Percentiles rank a stretch among this genome's conserved stretches.
These are phyloP conservation scores for Mitragyna speciosa DNA, from an alignment of 257 asterid genomes.

Conservation along the genomic window DNA sequence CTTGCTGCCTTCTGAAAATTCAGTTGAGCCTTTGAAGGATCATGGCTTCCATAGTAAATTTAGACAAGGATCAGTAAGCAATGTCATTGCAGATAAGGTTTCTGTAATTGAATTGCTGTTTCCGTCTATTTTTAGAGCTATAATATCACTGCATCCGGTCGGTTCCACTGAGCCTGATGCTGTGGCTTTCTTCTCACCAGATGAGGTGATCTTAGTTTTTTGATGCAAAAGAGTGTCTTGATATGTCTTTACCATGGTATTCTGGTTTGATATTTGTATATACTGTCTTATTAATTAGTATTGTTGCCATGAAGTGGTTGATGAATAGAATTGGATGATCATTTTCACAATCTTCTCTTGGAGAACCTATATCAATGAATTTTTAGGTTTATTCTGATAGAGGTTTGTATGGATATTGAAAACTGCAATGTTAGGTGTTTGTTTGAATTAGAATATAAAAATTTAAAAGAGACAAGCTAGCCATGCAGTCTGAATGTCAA, in stretches of 20 bases:
- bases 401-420: not conserved
- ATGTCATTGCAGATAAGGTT: slow-evolving; percentile 56
- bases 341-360: not conserved
- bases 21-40: slow-evolving; percentile 52
- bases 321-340: too few relatives aligned
- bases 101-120: slow-evolving; percentile 71
- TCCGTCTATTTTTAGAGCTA: slow-evolving; percentile 77
- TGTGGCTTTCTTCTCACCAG: slow-evolving; percentile 88
- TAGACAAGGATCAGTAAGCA: slow-evolving; percentile 56
- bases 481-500: not conserved
- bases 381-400: not conserved
- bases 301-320: not conserved
- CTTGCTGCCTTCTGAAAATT: slow-evolving; percentile 54
- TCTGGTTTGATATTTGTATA: not conserved
- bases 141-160: slow-evolving; percentile 81
- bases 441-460: too few relatives aligned
- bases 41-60: slow-evolving; percentile 56
- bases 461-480: not conserved
- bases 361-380: not conserved
- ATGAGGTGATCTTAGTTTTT: slow-evolving; percentile 62
- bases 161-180: slow-evolving; percentile 87
- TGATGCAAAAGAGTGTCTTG: not conserved
- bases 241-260: not conserved
- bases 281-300: not conserved
- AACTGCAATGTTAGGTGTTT: not conserved